Evolutionary conservation across 2,329 filamentous ascomycete species (phyloP), one percentile per base, ranked within the genome.

Genomic region (Clonostachys byssicola): DNA sequence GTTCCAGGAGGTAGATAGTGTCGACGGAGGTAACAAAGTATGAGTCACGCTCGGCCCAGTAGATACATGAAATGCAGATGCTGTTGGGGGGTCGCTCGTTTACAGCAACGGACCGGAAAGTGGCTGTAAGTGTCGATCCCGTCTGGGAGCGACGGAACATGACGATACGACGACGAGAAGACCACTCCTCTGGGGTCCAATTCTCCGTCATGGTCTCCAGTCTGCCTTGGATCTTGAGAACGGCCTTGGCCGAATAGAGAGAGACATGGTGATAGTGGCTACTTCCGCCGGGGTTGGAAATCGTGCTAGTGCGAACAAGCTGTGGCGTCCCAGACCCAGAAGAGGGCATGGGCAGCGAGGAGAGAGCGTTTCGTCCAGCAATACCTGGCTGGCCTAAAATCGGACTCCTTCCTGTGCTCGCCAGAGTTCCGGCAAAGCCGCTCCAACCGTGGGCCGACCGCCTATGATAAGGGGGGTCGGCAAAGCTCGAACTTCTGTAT

Each of bases 11-110:
- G 58, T 87, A 88, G 58, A 99, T 97, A 3, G 92, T 96, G 67
- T 99, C 94, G 16, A 99, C 94, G 45, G 92, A 96, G 4, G 94
- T 97, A 46, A 97, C 91, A 64, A 85, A 97, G 67, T 87, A 96
- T 59, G 95, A 89, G 43, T 84, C 75, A 69, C 91, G 95, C 67
- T 95, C 91, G 49, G 86, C 86, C 94, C 94, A 99, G 75, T 85
- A 92, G 60, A 99, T 99, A 73, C 94, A 99, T 67, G 92, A 96
- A 63, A 99, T 89, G 69, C 91, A 96, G 51, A 95, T 92, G 68
- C 87, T 91, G 70, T 92, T 88, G 4, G 85, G 82, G 2, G 86
- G 81, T 18, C 91, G 83, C 52, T 96, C 88, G 58, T 90, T 88
- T 13, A 83, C 82, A 14, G 88, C 77, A 42, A 96, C 85, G 0